Evolutionary conservation across 2,329 filamentous ascomycete species (phyloP).

Genomic region (Coniochaeta sp.): DNA sequence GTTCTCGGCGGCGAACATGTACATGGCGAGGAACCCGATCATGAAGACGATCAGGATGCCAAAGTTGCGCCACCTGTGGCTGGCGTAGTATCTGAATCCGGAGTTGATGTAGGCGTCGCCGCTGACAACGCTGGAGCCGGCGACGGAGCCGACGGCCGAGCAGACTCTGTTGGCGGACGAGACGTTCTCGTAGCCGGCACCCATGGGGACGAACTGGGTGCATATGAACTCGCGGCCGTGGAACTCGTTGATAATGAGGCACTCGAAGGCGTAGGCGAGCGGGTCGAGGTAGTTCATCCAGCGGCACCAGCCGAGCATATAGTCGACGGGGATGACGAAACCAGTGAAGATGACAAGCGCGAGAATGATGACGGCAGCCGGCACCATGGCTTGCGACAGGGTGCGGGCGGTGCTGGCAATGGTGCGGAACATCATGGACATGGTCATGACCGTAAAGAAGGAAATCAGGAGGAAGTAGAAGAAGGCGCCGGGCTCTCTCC

Average conservation of each 20-base stretch:
- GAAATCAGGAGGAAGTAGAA: slow-evolving; percentile 80
- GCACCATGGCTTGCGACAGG: slow-evolving; percentile 56
- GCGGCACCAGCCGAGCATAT: slow-evolving; percentile 74
- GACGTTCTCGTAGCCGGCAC: slow-evolving; percentile 30
- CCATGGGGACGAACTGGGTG: slow-evolving; percentile 36
- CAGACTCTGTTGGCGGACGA: slow-evolving; percentile 42
- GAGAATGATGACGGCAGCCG: slow-evolving; percentile 54
- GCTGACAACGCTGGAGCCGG: slow-evolving; percentile 43
- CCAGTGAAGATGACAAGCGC: slow-evolving; percentile 65
- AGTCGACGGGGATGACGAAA: slow-evolving; percentile 55
- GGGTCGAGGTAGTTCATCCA: slow-evolving; percentile 83
- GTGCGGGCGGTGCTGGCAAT: slow-evolving; percentile 72
- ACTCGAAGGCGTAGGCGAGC: slow-evolving; percentile 73
- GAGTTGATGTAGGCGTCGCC: slow-evolving; percentile 51
- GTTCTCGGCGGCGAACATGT: slow-evolving; percentile 60
- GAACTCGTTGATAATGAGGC: slow-evolving; percentile 81
- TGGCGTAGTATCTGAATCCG: slow-evolving; percentile 49
- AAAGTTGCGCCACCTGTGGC: slow-evolving; percentile 63
- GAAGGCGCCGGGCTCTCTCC: slow-evolving; percentile 66
- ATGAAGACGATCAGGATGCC: slow-evolving; percentile 62
- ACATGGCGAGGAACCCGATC: slow-evolving; percentile 51
- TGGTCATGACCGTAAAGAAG: slow-evolving; percentile 64
- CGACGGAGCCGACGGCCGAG: slow-evolving; percentile 47
- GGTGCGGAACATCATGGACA: slow-evolving; percentile 82
- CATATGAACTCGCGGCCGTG: slow-evolving; percentile 53